Conservation (phyloP, 768 basidiomycete genomes). For the Multifurca ochricompacta region DNA sequence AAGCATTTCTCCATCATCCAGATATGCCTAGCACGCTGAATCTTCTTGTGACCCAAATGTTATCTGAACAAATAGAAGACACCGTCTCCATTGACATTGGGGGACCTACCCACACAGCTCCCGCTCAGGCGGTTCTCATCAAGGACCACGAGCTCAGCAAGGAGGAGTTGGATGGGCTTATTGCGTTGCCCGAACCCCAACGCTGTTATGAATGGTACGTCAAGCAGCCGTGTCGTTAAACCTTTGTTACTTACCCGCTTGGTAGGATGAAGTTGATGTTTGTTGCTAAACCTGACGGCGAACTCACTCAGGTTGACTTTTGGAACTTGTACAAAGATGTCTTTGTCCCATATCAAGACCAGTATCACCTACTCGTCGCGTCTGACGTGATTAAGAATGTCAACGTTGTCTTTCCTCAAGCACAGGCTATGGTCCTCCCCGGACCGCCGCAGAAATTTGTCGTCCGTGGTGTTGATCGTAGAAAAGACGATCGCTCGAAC, state of each 20-base stretch:
- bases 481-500: constrained; percentile 46
- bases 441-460: constrained; percentile 73
- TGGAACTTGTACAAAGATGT: constrained; percentile 90
- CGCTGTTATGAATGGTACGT: constrained; percentile 77
- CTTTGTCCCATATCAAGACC: constrained; percentile 55
- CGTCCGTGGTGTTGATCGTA: constrained; percentile 75
- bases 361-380: constrained; percentile 63
- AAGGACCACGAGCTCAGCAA: constrained; percentile 60
- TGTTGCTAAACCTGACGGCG: constrained; percentile 61
- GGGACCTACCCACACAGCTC: constrained; percentile 48
- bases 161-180: constrained; percentile 57
- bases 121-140: constrained; percentile 37
- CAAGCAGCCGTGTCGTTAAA: not conserved
- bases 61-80: constrained; percentile 68
- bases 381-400: constrained; percentile 95
- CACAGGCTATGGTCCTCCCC: constrained; percentile 78
- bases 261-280: constrained; percentile 87
- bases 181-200: constrained; percentile 60
- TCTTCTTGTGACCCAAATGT: constrained; percentile 56
- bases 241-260: not conserved
- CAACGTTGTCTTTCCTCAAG: constrained; percentile 74
- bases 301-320: constrained; percentile 89
- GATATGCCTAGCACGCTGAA: constrained; percentile 64
- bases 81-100: constrained; percentile 56
- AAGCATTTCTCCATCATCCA: constrained; percentile 64